Conservation (phyloP, 106 monocot species). For the Platanthera guangdongensis region DNA sequence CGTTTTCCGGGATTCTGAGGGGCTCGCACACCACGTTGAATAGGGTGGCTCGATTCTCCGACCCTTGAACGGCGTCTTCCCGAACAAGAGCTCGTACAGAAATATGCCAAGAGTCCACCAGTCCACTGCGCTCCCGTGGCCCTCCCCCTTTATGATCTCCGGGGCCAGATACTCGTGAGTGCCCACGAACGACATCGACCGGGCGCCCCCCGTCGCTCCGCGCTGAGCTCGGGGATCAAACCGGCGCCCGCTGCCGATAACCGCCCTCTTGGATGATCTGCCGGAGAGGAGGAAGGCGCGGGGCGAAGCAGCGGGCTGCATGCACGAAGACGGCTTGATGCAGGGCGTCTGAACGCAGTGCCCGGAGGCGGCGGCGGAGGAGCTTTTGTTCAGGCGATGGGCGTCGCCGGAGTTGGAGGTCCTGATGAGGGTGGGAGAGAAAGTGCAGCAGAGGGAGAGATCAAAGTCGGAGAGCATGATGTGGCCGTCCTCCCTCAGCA, state of each 20-base stretch:
- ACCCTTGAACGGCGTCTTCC: constrained; percentile 1
- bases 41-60: constrained; percentile 1
- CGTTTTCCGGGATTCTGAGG: not conserved
- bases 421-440: constrained; percentile 6
- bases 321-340: constrained; percentile 3
- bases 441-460: constrained; percentile 6
- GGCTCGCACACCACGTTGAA: constrained; percentile 1
- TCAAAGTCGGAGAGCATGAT: constrained; percentile 8
- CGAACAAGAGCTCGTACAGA: constrained; percentile 1
- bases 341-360: constrained; percentile 1
- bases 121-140: constrained; percentile 3
- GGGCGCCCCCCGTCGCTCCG: not conserved
- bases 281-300: not conserved
- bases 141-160: constrained; percentile 6
- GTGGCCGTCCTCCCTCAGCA: constrained; percentile 6
- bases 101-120: constrained; percentile 5
- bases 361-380: too few species aligned
- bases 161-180: constrained; percentile 4
- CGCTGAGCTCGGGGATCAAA: not conserved
- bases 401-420: not conserved
- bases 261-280: not conserved
- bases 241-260: not conserved
- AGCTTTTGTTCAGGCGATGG: not conserved
- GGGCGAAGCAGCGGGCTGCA: constrained; percentile 3
- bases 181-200: constrained; percentile 6